Percentiles rank a stretch among this genome's conserved stretches.
Evolutionary conservation across 202 grass and related monocot species (phyloP).

Genomic region (Schoenoplectus triqueter): DNA sequence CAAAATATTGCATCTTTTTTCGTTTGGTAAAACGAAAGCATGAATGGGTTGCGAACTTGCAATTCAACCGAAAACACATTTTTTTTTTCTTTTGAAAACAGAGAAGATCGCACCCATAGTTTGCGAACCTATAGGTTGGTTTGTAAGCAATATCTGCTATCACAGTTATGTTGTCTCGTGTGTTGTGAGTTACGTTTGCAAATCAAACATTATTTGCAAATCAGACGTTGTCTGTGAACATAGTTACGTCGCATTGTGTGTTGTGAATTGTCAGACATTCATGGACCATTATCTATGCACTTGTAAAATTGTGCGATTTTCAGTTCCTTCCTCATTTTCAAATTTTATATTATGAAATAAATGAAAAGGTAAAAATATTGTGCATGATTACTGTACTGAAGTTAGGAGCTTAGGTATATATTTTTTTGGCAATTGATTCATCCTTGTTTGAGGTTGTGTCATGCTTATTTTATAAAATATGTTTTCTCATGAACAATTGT

Average conservation of each 20-base stretch:
- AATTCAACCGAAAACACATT: not conserved
- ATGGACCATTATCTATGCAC: too few relatives aligned
- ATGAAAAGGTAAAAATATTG: too few relatives aligned
- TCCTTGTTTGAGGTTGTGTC: not conserved
- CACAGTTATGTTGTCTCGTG: too few relatives aligned
- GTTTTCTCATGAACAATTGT: not conserved
- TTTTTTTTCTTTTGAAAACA: not conserved
- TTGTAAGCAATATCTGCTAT: too few relatives aligned
- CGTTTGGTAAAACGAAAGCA: not conserved
- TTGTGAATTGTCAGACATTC: too few relatives aligned
- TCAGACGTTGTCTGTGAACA: too few relatives aligned
- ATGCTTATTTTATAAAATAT: slow-evolving; percentile 4
- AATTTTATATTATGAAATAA: too few relatives aligned
- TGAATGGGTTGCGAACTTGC: not conserved
- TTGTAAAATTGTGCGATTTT: too few relatives aligned
- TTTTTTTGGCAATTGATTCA: slow-evolving; percentile 2
- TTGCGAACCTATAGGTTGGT: not conserved
- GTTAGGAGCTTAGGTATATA: not conserved
- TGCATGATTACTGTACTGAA: not conserved
- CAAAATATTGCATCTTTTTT: not conserved
- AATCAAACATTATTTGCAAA: too few relatives aligned
- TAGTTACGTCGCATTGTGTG: too few relatives aligned
- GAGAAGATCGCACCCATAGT: not conserved
- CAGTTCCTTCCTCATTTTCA: too few relatives aligned
- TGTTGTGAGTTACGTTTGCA: too few relatives aligned